Conservation (phyloP, 2,329 filamentous ascomycete species). For the Cercospora beticola region DNA sequence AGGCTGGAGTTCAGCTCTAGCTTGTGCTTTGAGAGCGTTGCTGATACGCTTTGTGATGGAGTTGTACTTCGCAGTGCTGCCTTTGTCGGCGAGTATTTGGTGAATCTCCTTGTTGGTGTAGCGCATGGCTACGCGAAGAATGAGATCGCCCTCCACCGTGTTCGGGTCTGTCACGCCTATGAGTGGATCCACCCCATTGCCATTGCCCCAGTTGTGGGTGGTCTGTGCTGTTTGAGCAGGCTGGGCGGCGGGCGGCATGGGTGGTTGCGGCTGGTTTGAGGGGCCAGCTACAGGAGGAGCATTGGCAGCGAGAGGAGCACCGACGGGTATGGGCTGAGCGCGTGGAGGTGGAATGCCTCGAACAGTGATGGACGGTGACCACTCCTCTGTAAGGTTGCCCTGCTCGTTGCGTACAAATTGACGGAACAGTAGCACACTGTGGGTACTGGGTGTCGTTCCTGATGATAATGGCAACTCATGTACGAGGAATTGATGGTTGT, state of each 20-base stretch:
- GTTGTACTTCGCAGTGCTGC: background rate
- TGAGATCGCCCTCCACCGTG: background rate
- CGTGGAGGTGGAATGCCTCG: background rate
- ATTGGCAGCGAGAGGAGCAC: too few species aligned
- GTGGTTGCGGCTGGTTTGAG: background rate
- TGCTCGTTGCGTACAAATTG: background rate
- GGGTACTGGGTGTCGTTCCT: background rate
- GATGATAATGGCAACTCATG: background rate
- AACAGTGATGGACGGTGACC: background rate
- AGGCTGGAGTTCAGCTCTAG: background rate
- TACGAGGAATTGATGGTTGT: background rate
- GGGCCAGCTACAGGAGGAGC: background rate
- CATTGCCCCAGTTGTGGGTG: too few species aligned
- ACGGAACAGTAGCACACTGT: background rate
- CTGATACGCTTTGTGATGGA: slow-evolving; percentile 6
- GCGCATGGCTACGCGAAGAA: background rate
- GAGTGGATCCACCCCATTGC: background rate
- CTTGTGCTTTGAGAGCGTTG: background rate
- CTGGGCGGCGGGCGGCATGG: background rate
- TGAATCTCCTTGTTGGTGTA: slow-evolving; percentile 7
- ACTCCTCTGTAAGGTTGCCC: background rate
- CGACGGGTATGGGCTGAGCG: too few species aligned
- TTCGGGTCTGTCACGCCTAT: background rate
- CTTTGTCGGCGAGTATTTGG: background rate
- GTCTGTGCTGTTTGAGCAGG: background rate